Conservation (phyloP, 2,329 filamentous ascomycete species). For the Fusarium sp. region DNA sequence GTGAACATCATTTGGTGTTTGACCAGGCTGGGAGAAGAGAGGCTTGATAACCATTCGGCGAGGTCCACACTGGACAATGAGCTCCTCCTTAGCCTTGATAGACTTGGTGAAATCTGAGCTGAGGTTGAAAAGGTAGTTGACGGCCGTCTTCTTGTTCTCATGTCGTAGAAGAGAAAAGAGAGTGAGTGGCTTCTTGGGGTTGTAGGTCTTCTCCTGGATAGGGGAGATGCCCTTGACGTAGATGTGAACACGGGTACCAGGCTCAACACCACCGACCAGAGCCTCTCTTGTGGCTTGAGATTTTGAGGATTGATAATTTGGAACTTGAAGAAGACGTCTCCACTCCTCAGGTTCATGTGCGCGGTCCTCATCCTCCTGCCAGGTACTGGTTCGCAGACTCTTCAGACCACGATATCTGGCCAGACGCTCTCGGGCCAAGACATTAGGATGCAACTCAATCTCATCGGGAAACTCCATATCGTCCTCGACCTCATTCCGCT, state of each 20-base stretch:
- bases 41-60: constrained; percentile 89
- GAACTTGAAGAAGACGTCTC: constrained; percentile 83
- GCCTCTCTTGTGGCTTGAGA: constrained; percentile 82
- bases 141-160: constrained; percentile 90
- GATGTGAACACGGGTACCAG: constrained; percentile 85
- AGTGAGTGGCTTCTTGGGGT: constrained; percentile 67
- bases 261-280: constrained; percentile 84
- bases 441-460: constrained; percentile 90
- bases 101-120: constrained; percentile 79
- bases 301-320: constrained; percentile 88
- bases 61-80: constrained; percentile 91
- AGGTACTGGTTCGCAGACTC: constrained; percentile 85
- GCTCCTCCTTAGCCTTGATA: constrained; percentile 89
- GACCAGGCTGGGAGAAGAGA: constrained; percentile 87
- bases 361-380: constrained; percentile 89
- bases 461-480: constrained; percentile 97
- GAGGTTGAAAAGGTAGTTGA: constrained; percentile 90
- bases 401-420: constrained; percentile 91
- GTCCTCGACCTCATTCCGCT: constrained; percentile 83
- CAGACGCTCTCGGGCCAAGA: constrained; percentile 85
- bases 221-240: constrained; percentile 68
- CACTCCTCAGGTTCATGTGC: constrained; percentile 91
- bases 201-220: constrained; percentile 56
- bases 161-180: constrained; percentile 90
- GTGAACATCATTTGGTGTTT: constrained; percentile 95